Evolutionary conservation across 2,329 filamentous ascomycete species (phyloP).

Genomic region (Sphaceloma murrayae): DNA sequence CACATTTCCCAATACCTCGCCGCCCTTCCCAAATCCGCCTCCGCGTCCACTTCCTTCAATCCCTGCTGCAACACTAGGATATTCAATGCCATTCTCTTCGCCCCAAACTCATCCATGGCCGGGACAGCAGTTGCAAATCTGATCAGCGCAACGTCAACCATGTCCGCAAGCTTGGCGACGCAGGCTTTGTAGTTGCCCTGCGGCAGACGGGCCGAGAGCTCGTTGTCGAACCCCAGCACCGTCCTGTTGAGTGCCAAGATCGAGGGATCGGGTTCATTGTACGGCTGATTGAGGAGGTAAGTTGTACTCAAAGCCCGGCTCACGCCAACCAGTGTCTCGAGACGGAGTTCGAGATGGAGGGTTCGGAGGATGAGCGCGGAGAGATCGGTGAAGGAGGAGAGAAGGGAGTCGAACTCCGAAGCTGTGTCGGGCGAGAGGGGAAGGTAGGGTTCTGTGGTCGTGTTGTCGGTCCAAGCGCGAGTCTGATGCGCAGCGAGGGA

Average conservation of each 20-base stretch:
- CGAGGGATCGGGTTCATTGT: slow-evolving; percentile 66
- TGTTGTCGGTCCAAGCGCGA: slow-evolving; percentile 75
- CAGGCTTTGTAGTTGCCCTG: slow-evolving; percentile 61
- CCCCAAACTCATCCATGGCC: slow-evolving; percentile 76
- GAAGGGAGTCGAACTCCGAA: slow-evolving; percentile 76
- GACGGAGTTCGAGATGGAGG: slow-evolving; percentile 79
- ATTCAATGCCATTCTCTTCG: slow-evolving; percentile 83
- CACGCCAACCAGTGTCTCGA: slow-evolving; percentile 74
- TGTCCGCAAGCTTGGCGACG: slow-evolving; percentile 61
- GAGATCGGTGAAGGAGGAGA: slow-evolving; percentile 73
- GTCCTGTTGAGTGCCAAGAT: slow-evolving; percentile 77
- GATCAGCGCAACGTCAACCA: slow-evolving; percentile 73
- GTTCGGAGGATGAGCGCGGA: slow-evolving; percentile 71
- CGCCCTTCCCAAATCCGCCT: slow-evolving; percentile 53
- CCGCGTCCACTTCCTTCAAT: slow-evolving; percentile 79
- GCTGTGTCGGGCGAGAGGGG: slow-evolving; percentile 82
- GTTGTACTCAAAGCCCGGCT: slow-evolving; percentile 41
- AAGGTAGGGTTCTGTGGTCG: slow-evolving; percentile 54
- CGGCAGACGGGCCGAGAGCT: slow-evolving; percentile 62
- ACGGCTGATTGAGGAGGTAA: slow-evolving; percentile 56
- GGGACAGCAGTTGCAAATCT: slow-evolving; percentile 58
- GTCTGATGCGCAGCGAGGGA: slow-evolving; percentile 43
- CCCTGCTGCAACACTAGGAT: slow-evolving; percentile 94
- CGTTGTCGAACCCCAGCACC: slow-evolving; percentile 80
- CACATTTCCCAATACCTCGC: slow-evolving; percentile 61